Conservation (phyloP, 2,329 filamentous ascomycete species). For the Colletotrichum gigasporum region DNA sequence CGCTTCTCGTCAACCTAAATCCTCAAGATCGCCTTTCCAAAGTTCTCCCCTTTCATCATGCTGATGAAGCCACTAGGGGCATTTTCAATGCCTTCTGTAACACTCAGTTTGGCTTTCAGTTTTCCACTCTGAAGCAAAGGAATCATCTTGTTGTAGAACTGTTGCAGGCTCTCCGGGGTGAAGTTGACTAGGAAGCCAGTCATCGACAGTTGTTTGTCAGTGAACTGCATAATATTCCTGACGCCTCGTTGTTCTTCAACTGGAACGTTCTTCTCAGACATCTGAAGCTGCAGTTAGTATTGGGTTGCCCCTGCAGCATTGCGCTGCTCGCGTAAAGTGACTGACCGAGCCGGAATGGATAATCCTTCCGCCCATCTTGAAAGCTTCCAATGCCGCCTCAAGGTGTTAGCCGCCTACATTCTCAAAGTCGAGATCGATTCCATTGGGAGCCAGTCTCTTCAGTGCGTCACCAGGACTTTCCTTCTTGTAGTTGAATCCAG, state of each 20-base stretch:
- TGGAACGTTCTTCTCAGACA: conserved; percentile 76
- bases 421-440: conserved; percentile 84
- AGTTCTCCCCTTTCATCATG: conserved; percentile 81
- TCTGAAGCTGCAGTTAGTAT: conserved; percentile 40
- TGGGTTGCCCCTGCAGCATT: neutral
- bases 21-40: conserved; percentile 87
- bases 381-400: conserved; percentile 64
- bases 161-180: conserved; percentile 70
- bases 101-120: conserved; percentile 74
- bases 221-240: conserved; percentile 70
- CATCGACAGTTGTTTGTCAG: conserved; percentile 74
- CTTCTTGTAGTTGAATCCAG: conserved; percentile 84
- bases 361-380: conserved; percentile 73
- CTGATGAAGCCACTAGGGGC: conserved; percentile 77
- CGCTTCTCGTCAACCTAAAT: too few species aligned
- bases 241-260: conserved; percentile 68
- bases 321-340: neutral
- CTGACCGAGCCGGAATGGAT: conserved; percentile 71
- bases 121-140: conserved; percentile 80
- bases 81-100: conserved; percentile 83
- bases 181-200: conserved; percentile 83
- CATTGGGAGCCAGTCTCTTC: conserved; percentile 72
- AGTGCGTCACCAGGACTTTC: conserved; percentile 74
- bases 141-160: conserved; percentile 79
- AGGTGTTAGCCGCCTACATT: conserved; percentile 82